phyloP scores from a whole-genome alignment of 2,329 filamentous ascomycete genomes.

The Fulvia fulva region DNA sequence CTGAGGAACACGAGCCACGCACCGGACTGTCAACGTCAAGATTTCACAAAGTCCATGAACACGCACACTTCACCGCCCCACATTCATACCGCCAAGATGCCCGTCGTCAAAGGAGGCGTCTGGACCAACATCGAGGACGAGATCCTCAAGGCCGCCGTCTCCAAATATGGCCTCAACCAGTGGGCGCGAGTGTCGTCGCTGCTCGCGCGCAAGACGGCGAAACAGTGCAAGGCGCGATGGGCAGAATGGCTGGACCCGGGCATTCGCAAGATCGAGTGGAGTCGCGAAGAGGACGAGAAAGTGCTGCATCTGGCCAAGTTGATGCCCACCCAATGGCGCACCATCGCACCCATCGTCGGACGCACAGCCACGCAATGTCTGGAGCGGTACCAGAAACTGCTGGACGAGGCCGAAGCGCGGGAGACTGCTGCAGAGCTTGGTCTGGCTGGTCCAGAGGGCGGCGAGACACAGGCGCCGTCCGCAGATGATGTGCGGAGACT shows the following conservation, averaged over 20 bases:
- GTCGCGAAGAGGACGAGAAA: slow-evolving; percentile 97
- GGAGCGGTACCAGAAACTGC: slow-evolving; percentile 91
- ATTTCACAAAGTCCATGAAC: neutral
- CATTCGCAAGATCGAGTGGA: slow-evolving; percentile 99
- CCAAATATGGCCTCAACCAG: slow-evolving; percentile 92
- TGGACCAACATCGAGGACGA: slow-evolving; percentile 81
- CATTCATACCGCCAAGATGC: slow-evolving; percentile 45
- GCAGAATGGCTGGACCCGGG: slow-evolving; percentile 96
- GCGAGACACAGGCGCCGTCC: slow-evolving; percentile 79
- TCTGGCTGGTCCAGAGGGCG: slow-evolving; percentile 78
- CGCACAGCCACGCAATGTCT: slow-evolving; percentile 95
- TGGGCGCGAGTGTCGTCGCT: slow-evolving; percentile 98
- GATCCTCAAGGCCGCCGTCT: slow-evolving; percentile 92
- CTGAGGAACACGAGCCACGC: neutral
- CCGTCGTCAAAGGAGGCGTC: slow-evolving; percentile 63
- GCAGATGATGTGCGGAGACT: slow-evolving; percentile 88
- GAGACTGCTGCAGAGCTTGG: slow-evolving; percentile 72
- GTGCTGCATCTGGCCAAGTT: slow-evolving; percentile 93
- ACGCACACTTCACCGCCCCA: neutral
- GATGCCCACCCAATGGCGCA: slow-evolving; percentile 99
- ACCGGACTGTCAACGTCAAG: neutral
- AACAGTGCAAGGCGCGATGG: slow-evolving; percentile 99
- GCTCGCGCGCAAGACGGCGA: slow-evolving; percentile 92
- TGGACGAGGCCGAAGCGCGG: slow-evolving; percentile 90
- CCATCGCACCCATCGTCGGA: slow-evolving; percentile 93